Percentiles rank a stretch among this genome's conserved stretches.
Evolutionary conservation across 164 flowering plant species (phyloP).

Genomic region (Vitis riparia): DNA sequence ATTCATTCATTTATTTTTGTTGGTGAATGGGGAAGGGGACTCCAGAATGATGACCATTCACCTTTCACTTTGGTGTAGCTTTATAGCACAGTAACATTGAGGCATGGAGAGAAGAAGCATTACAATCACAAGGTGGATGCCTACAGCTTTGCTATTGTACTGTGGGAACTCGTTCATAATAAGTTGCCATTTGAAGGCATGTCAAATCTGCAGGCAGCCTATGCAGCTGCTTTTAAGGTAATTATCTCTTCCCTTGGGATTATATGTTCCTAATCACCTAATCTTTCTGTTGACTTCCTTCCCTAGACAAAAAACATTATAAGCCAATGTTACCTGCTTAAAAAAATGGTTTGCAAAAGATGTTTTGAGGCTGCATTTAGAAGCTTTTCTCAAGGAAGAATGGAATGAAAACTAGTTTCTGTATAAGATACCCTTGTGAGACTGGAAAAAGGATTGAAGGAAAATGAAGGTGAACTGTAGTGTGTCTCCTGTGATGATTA

Average conservation of each 20-base stretch:
- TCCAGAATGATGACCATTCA: background rate
- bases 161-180: slow-evolving; percentile 93
- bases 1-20: background rate
- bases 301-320: no score
- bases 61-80: slow-evolving; percentile 43
- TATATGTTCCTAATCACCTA: no score
- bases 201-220: slow-evolving; percentile 97
- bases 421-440: no score
- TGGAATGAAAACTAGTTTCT: no score
- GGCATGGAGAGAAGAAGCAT: slow-evolving; percentile 97
- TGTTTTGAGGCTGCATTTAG: no score
- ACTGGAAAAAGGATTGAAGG: no score
- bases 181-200: slow-evolving; percentile 94
- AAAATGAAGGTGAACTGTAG: no score
- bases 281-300: no score
- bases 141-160: slow-evolving; percentile 92
- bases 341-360: no score
- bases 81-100: slow-evolving; percentile 90
- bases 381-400: no score
- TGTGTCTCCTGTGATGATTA: no score
- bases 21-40: background rate
- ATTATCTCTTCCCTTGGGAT: background rate
- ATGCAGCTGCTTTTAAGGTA: slow-evolving; percentile 98
- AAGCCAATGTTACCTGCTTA: no score
- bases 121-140: slow-evolving; percentile 94